phyloP scores from a whole-genome alignment of 306 rosid species.

The Quercus robur region DNA sequence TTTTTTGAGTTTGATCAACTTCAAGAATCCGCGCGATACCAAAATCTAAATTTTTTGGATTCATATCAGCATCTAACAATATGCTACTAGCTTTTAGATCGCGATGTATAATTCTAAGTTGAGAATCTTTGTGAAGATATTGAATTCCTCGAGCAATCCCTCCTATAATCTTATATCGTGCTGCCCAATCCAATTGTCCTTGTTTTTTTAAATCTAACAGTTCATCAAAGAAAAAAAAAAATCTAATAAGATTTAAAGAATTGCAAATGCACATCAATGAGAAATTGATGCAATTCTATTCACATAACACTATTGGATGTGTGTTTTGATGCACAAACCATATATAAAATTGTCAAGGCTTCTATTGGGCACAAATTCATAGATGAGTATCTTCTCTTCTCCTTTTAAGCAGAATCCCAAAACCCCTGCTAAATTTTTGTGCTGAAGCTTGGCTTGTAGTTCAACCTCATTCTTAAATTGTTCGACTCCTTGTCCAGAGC shows the following conservation, averaged over 20 bases:
- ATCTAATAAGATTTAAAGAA: neutral
- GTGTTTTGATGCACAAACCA: conserved; percentile 19
- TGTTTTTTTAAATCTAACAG: neutral
- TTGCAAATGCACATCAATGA: neutral
- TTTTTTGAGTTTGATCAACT: conserved; percentile 15
- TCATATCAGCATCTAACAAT: too few species aligned
- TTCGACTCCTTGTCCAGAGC: neutral
- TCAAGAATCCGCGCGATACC: neutral
- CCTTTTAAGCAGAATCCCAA: conserved; percentile 23
- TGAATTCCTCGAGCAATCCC: conserved; percentile 31
- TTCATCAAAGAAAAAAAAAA: neutral
- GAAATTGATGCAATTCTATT: neutral
- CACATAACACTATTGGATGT: neutral
- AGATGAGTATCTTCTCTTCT: conserved; percentile 19
- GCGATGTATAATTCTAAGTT: neutral
- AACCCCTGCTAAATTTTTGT: conserved; percentile 16
- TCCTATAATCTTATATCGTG: conserved; percentile 21
- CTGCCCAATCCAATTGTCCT: conserved; percentile 25
- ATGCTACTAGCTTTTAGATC: too few species aligned
- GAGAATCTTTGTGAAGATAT: conserved; percentile 33
- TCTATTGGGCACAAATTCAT: conserved; percentile 8
- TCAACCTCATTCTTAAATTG: conserved; percentile 23
- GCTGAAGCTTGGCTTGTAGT: conserved; percentile 19
- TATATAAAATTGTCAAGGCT: conserved; percentile 3
- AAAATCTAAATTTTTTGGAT: too few species aligned